A percentile compares a stretch with the other conserved stretches of the same genome.
Conservation (phyloP, 2,329 filamentous ascomycete genomes). For the Arachnopeziza araneosa region DNA sequence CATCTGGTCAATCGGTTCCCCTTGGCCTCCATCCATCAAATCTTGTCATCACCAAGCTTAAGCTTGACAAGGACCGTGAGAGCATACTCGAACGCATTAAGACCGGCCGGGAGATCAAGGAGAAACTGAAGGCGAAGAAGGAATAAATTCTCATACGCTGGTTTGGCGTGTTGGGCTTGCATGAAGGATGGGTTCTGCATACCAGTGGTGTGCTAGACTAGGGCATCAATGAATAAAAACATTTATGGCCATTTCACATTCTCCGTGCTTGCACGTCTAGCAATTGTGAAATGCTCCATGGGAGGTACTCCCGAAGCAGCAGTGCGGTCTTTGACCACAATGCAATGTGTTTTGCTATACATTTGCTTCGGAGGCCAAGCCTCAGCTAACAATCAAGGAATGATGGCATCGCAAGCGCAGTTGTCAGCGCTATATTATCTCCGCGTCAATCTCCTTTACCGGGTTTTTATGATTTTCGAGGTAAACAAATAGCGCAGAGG, state of each 20-base stretch:
- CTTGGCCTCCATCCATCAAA: constrained; percentile 94
- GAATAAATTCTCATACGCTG: constrained; percentile 5
- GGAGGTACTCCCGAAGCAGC: constrained; percentile 64
- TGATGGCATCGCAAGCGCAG: constrained; percentile 1
- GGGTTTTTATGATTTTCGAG: constrained; percentile 68
- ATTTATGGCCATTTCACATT: constrained; percentile 66
- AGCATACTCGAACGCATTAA: constrained; percentile 81
- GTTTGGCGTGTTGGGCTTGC: constrained; percentile 20
- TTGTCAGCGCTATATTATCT: constrained; percentile 72
- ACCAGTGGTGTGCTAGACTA: constrained; percentile 23
- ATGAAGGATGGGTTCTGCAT: constrained; percentile 15
- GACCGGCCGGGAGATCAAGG: constrained; percentile 68
- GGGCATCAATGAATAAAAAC: constrained; percentile 24
- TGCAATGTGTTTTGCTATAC: constrained; percentile 27
- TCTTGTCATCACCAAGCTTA: constrained; percentile 97
- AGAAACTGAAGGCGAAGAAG: constrained; percentile 45
- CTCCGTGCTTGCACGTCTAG: constrained; percentile 34
- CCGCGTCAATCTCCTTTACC: constrained; percentile 62
- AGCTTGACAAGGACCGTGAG: constrained; percentile 95
- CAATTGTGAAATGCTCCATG: constrained; percentile 67
- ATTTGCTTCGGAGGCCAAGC: constrained; percentile 27
- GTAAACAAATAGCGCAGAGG: constrained; percentile 92
- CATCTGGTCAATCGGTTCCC: constrained; percentile 90
- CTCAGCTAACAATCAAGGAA: constrained; percentile 22
- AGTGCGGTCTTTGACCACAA: constrained; percentile 10